A percentile compares a stretch with the other conserved stretches of the same genome.
These are phyloP conservation scores for Seminavis robusta DNA, from an alignment of 108 stramenopile species.

Conservation along the genomic window DNA sequence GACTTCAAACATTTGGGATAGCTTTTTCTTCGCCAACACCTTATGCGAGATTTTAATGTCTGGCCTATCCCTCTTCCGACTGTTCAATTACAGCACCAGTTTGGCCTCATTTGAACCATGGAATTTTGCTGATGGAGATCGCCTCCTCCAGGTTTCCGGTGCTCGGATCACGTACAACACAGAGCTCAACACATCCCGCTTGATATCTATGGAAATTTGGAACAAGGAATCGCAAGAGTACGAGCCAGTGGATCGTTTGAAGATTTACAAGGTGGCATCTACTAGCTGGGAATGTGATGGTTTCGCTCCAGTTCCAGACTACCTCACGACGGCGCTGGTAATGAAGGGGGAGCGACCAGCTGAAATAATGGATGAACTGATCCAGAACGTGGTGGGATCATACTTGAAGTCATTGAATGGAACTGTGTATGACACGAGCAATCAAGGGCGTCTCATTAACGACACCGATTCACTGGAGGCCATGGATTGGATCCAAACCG, in stretches of 20 bases:
- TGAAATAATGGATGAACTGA: conserved; percentile 7
- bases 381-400: conserved; percentile 31
- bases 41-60: conserved; percentile 36
- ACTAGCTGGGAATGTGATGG: conserved; percentile 33
- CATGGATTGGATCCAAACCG: conserved; percentile 26
- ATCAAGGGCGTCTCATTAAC: conserved; percentile 27
- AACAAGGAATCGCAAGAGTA: conserved; percentile 21
- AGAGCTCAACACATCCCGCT: conserved; percentile 7
- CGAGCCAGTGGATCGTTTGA: conserved; percentile 37
- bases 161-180: conserved; percentile 46
- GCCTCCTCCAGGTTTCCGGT: conserved; percentile 51
- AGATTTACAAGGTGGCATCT: conserved; percentile 45
- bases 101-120: conserved; percentile 35
- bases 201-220: conserved; percentile 29
- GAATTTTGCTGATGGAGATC: conserved; percentile 23
- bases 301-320: conserved; percentile 30
- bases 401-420: conserved; percentile 18
- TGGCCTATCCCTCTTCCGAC: conserved; percentile 28
- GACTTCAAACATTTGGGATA: conserved; percentile 34
- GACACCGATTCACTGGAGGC: conserved; percentile 15
- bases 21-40: conserved; percentile 40
- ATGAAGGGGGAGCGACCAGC: conserved; percentile 31
- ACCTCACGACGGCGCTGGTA: conserved; percentile 13
- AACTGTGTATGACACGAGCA: conserved; percentile 20
- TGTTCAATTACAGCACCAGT: conserved; percentile 40